These are phyloP conservation scores for Isabelozyma heimii DNA, from an alignment of 805 yeast genomes.

Conservation along the genomic window DNA sequence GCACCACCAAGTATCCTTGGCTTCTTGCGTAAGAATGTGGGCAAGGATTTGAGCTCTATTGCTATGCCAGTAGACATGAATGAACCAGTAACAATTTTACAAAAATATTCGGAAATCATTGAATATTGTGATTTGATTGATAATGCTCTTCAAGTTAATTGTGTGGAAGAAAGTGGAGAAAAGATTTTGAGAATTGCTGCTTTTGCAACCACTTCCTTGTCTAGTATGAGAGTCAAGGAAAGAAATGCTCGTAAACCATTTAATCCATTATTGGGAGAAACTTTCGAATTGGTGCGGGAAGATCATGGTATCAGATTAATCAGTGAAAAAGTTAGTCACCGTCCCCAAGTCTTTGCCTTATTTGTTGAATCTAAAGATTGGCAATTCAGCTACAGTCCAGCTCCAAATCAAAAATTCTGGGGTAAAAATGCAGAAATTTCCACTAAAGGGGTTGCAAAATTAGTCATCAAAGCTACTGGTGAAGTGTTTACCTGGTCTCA, in stretches of 20 bases:
- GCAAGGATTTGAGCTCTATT: constrained; percentile 80
- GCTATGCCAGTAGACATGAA: constrained; percentile 94
- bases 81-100: constrained; percentile 85
- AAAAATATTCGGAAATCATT: constrained; percentile 72
- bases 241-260: constrained; percentile 87
- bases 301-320: constrained; percentile 72
- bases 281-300: constrained; percentile 84
- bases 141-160: constrained; percentile 49
- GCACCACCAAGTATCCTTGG: constrained; percentile 82
- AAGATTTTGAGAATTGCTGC: constrained; percentile 68
- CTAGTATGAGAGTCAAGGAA: constrained; percentile 69
- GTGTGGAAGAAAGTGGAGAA: constrained; percentile 51
- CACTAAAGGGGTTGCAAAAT: constrained; percentile 65
- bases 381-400: constrained; percentile 62
- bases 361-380: constrained; percentile 72
- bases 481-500: constrained; percentile 79
- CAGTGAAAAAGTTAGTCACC: constrained; percentile 84
- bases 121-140: constrained; percentile 73
- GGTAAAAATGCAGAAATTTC: constrained; percentile 87
- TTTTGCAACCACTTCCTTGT: constrained; percentile 74
- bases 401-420: constrained; percentile 89
- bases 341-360: constrained; percentile 83
- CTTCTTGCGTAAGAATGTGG: constrained; percentile 83
- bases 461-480: constrained; percentile 57
- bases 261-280: constrained; percentile 92